Evolutionary conservation across 2,329 filamentous ascomycete species (phyloP).

Genomic region (Pestalotiopsis sp.): DNA sequence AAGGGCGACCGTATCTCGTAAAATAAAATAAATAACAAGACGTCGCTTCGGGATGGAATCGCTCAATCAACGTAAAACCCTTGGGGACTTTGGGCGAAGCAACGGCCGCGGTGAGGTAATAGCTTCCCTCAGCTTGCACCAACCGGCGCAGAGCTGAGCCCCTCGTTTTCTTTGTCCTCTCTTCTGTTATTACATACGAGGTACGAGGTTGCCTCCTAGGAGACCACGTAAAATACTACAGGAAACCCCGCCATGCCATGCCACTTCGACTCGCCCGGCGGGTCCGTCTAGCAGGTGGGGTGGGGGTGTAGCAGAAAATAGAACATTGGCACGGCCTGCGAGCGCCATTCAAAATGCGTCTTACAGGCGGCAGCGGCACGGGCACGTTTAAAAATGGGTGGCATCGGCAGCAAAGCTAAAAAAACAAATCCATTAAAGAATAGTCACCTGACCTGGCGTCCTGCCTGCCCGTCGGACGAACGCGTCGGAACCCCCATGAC

Average conservation of each 20-base stretch:
- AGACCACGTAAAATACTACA: neutral
- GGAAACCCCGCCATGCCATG: neutral
- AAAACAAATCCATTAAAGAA: slow-evolving; percentile 9
- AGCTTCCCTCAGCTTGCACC: neutral
- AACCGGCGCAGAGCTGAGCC: neutral
- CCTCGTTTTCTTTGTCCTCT: slow-evolving; percentile 6
- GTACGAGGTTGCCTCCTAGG: slow-evolving; percentile 6
- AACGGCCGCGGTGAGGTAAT: slow-evolving; percentile 4
- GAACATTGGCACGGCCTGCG: neutral
- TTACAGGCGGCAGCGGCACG: neutral
- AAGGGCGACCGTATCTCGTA: neutral
- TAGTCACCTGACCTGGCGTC: slow-evolving; percentile 15
- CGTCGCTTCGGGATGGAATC: neutral
- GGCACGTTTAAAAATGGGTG: neutral
- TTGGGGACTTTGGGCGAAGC: neutral
- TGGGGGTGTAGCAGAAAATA: neutral
- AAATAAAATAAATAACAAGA: neutral
- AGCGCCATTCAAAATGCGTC: neutral
- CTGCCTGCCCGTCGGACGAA: neutral
- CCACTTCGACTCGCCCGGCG: neutral
- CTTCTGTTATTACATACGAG: slow-evolving; percentile 1
- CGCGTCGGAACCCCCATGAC: neutral
- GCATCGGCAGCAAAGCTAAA: neutral
- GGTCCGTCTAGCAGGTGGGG: neutral
- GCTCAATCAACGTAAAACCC: neutral